Evolutionary conservation across 129 eudicot species (phyloP).

Genomic region (Artemisia argyi): DNA sequence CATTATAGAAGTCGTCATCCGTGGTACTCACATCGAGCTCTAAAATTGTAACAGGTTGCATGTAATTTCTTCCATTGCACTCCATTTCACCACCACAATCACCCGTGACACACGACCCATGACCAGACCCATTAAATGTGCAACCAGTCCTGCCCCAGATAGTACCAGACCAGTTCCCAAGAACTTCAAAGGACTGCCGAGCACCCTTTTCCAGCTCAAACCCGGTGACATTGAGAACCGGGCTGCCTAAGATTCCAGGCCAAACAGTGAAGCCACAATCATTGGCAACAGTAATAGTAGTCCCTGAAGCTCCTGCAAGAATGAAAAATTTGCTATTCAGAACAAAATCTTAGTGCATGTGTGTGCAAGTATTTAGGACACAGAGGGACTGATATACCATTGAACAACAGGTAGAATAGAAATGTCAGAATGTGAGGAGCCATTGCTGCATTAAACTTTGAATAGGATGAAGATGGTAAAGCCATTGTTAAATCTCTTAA

Average conservation of each 20-base stretch:
- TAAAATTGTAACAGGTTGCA: not conserved
- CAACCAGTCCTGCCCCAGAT: slow-evolving; percentile 30
- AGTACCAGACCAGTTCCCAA: not conserved
- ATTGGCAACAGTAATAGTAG: slow-evolving; percentile 7
- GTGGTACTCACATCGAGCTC: not conserved
- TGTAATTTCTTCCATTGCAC: not conserved
- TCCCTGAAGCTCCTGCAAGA: slow-evolving; percentile 27
- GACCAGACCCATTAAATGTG: slow-evolving; percentile 10
- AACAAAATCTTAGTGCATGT: not conserved
- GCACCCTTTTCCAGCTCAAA: slow-evolving; percentile 21
- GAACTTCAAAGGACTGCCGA: slow-evolving; percentile 20
- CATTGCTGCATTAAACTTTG: no score
- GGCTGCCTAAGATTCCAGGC: slow-evolving; percentile 6
- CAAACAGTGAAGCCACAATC: slow-evolving; percentile 23
- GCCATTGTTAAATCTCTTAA: no score
- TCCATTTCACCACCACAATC: slow-evolving; percentile 25
- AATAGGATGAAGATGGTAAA: no score
- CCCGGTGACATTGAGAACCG: not conserved
- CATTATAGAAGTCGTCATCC: slow-evolving; percentile 17
- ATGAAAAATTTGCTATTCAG: not conserved
- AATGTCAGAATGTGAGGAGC: no score
- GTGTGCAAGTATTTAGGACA: no score
- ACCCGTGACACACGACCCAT: slow-evolving; percentile 14
- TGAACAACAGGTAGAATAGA: no score
- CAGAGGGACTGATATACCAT: no score